Evolutionary conservation across 2,329 filamentous ascomycete species (phyloP), one percentile per base, ranked within the genome.

Genomic region (Xylariomycetidae sp.): DNA sequence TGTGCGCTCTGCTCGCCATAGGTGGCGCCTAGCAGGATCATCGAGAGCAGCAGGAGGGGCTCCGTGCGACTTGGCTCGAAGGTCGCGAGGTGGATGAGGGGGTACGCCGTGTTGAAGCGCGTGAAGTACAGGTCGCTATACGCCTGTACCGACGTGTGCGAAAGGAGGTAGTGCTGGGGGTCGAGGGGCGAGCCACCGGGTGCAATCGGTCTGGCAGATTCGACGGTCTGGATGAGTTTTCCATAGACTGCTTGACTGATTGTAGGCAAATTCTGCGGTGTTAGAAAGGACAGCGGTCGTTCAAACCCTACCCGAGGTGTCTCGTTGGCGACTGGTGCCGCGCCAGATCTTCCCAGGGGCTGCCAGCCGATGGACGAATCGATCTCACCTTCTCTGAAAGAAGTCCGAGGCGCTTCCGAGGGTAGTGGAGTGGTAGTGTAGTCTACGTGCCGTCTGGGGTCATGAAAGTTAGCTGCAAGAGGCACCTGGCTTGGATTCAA

Each of bases 51-150:
- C 0, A 80, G 59, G 1, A 80, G 53, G 0, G 73, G 62, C 16
- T 80, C 70, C 0, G 66, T 59, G 3, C 58, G 50, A 6, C 57
- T 61, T 1, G 72, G 64, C 27, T 74, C 61, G 45, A 80, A 81
- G 0, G 74, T 79, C 2, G 73, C 59, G 41, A 70, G 61, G 38
- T 81, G 75, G 7, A 81, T 66, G 2, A 80, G 57, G 0, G 77
- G 77, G 42, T 81, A 81, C 1, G 69, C 62, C 1, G 67, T 66
- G 48, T 82, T 81, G 56, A 81, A 80, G 3, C 69, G 65, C 1
- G 64, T 68, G 51, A 80, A 81, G 56, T 74, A 82, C 2, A 80
- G 56, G 38, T 80, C 71, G 25, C 67, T 65, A 47, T 77, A 80
- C 3, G 58, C 63, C 42, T 80, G 74, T 7, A 81, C 55, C 1